Conservation (phyloP, 257 asterid genomes). For the Eucommia ulmoides region DNA sequence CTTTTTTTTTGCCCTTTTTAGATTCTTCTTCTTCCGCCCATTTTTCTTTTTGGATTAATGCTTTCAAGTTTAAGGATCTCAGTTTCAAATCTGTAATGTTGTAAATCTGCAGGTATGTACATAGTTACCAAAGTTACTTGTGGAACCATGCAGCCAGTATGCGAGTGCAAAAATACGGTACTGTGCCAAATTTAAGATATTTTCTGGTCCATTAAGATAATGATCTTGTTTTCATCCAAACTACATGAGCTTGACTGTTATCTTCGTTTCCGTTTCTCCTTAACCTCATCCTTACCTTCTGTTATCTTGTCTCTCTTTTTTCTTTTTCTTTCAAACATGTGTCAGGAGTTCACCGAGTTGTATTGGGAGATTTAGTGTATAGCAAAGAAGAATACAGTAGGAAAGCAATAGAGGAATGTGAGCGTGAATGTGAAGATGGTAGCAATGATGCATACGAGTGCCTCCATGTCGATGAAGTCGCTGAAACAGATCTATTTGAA, state of each 20-base stretch:
- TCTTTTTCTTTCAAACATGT: slow-evolving; percentile 8
- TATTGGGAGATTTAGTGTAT: slow-evolving; percentile 82
- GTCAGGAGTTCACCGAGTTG: slow-evolving; percentile 58
- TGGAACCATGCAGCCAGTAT: slow-evolving; percentile 94
- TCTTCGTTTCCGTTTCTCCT: slow-evolving; percentile 3
- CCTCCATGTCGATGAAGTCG: slow-evolving; percentile 34
- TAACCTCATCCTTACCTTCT: too few species aligned
- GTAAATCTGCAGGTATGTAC: slow-evolving; percentile 64
- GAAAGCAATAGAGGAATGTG: slow-evolving; percentile 20
- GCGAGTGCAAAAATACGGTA: slow-evolving; percentile 81
- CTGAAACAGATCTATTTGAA: slow-evolving; percentile 44
- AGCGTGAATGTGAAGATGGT: slow-evolving; percentile 34
- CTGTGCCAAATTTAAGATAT: slow-evolving; percentile 2
- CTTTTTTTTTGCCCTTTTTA: too few species aligned
- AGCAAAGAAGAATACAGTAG: slow-evolving; percentile 43
- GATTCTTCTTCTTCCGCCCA: too few species aligned
- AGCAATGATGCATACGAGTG: slow-evolving; percentile 23
- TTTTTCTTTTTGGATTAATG: too few species aligned
- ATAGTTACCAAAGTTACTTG: slow-evolving; percentile 89
- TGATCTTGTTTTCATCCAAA: background rate
- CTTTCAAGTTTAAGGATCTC: too few species aligned
- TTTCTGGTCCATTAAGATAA: background rate
- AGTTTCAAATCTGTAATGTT: slow-evolving; percentile 72
- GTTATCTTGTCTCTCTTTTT: background rate
- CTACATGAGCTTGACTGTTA: background rate